Conservation (phyloP, 2,329 filamentous ascomycete species). For the Aspergillus glaucus region DNA sequence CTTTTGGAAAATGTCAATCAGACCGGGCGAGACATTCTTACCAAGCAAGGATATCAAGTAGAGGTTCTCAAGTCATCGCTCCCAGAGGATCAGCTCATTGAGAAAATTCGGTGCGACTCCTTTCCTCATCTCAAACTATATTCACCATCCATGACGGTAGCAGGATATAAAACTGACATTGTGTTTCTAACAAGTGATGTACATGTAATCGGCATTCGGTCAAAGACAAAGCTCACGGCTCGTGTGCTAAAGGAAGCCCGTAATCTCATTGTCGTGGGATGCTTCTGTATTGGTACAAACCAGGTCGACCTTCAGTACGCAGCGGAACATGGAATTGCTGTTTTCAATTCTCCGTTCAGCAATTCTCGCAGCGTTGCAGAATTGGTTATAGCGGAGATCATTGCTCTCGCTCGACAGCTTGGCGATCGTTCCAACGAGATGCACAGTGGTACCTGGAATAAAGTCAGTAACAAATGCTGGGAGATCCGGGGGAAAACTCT, state of each 20-base stretch:
- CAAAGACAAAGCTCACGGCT: conserved; percentile 89
- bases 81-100: conserved; percentile 86
- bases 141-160: not conserved
- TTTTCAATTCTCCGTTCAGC: conserved; percentile 98
- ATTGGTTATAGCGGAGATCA: conserved; percentile 90
- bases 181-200: conserved; percentile 59
- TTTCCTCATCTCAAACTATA: not conserved
- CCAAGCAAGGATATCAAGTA: conserved; percentile 87
- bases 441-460: conserved; percentile 95
- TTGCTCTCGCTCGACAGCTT: conserved; percentile 82
- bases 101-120: conserved; percentile 75
- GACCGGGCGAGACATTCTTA: conserved; percentile 77
- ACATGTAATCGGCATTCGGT: conserved; percentile 95
- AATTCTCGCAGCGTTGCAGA: conserved; percentile 97
- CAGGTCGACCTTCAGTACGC: conserved; percentile 42
- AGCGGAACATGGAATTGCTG: conserved; percentile 65
- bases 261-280: conserved; percentile 91
- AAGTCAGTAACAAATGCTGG: conserved; percentile 95
- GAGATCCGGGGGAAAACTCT: conserved; percentile 96
- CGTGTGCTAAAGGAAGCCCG: conserved; percentile 81
- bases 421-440: conserved; percentile 90
- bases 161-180: conserved; percentile 10
- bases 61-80: conserved; percentile 84
- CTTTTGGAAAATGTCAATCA: conserved; percentile 94
- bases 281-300: conserved; percentile 96